A percentile compares a stretch with the other conserved stretches of the same genome.
phyloP scores from a whole-genome alignment of 1,284 basidiomycete species.

The Mycena sp. region DNA sequence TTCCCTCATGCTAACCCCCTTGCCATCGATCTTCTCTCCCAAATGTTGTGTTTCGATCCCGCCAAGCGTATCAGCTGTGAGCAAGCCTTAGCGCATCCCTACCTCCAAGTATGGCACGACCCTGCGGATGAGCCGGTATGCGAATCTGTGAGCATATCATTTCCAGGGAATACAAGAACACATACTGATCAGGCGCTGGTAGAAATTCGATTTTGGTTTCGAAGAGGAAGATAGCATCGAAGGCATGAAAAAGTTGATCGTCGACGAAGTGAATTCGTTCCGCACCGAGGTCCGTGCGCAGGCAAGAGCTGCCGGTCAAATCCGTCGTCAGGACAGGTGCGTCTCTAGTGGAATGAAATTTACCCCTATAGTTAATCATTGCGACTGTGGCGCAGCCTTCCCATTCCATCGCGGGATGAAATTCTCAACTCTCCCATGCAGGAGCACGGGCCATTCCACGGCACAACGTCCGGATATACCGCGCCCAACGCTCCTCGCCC shows the following conservation, averaged over 20 bases:
- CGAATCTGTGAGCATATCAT: slow-evolving; percentile 58
- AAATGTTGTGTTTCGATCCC: slow-evolving; percentile 96
- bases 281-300: slow-evolving; percentile 85
- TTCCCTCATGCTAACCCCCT: slow-evolving; percentile 95
- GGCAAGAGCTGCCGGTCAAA: slow-evolving; percentile 73
- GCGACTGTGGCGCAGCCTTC: slow-evolving; percentile 58
- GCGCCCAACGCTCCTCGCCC: slow-evolving; percentile 52
- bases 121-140: slow-evolving; percentile 91
- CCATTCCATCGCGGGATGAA: slow-evolving; percentile 82
- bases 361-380: slow-evolving; percentile 6
- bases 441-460: slow-evolving; percentile 72
- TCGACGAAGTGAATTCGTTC: slow-evolving; percentile 94
- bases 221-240: slow-evolving; percentile 97
- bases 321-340: slow-evolving; percentile 79
- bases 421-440: slow-evolving; percentile 79
- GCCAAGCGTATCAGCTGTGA: slow-evolving; percentile 96
- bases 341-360: slow-evolving; percentile 22
- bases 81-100: slow-evolving; percentile 94
- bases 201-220: slow-evolving; percentile 98
- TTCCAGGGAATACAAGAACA: not conserved
- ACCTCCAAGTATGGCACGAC: slow-evolving; percentile 94
- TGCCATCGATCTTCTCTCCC: slow-evolving; percentile 91
- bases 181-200: not conserved
- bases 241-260: slow-evolving; percentile 96
- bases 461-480: slow-evolving; percentile 76